These are phyloP conservation scores for Wallacemonas collosoma DNA, from an alignment of 208 protist species.

Conservation along the genomic window DNA sequence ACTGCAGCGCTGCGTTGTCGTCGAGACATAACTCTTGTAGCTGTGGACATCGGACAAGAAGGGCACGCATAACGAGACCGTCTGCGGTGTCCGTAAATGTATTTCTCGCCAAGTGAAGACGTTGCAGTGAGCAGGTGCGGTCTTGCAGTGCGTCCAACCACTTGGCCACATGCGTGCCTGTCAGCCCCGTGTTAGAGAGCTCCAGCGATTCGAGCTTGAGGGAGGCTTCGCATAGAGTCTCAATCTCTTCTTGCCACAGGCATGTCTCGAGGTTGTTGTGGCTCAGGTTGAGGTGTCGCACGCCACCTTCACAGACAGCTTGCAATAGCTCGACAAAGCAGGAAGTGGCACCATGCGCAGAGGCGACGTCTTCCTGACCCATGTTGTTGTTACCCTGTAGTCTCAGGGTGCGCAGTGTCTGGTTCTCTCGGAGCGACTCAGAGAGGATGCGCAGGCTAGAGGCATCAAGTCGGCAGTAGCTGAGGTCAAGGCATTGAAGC, in stretches of 20 bases:
- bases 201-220: conserved; percentile 49
- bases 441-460: conserved; percentile 46
- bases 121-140: conserved; percentile 26
- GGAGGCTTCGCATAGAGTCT: conserved; percentile 43
- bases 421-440: conserved; percentile 44
- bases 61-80: conserved; percentile 30
- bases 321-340: conserved; percentile 49
- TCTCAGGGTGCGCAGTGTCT: conserved; percentile 39
- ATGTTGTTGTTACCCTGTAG: conserved; percentile 84
- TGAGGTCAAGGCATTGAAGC: conserved; percentile 63
- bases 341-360: conserved; percentile 25
- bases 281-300: conserved; percentile 63
- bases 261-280: conserved; percentile 60
- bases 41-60: conserved; percentile 45
- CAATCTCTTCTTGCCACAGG: conserved; percentile 57
- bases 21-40: conserved; percentile 65
- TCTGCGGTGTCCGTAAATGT: conserved; percentile 36
- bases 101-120: conserved; percentile 66
- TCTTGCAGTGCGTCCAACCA: conserved; percentile 37
- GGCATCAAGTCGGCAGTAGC: conserved; percentile 61
- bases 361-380: conserved; percentile 24
- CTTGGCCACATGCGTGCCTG: conserved; percentile 39
- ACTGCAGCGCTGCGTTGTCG: conserved; percentile 48
- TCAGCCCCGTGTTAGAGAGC: conserved; percentile 49
- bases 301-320: conserved; percentile 25